A percentile compares a stretch with the other conserved stretches of the same genome.
Conservation (phyloP, 106 monocot genomes). For the Narthecium ossifragum region DNA sequence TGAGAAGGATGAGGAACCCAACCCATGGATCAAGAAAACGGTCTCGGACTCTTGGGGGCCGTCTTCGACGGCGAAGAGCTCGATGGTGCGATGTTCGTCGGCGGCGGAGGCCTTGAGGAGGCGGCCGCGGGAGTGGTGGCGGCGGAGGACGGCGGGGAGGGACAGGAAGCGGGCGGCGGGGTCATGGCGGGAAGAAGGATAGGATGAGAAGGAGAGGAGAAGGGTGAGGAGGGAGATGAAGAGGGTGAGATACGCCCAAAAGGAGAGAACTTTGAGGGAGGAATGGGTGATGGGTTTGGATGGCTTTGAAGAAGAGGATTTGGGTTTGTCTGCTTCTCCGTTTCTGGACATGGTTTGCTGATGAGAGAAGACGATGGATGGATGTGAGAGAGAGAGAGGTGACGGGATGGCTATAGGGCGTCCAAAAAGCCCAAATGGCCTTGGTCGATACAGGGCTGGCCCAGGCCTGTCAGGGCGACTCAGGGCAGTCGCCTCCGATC, state of each 20-base stretch:
- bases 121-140: constrained; percentile 42
- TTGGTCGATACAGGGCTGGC: too few relatives aligned
- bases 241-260: constrained; percentile 61
- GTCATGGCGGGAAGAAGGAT: constrained; percentile 4
- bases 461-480: too few relatives aligned
- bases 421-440: too few relatives aligned
- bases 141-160: constrained; percentile 46
- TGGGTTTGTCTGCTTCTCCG: too few relatives aligned
- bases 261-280: too few relatives aligned
- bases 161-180: constrained; percentile 38
- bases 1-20: constrained; percentile 70
- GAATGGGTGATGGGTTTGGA: too few relatives aligned
- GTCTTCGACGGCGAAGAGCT: constrained; percentile 47
- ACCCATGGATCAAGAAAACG: constrained; percentile 63
- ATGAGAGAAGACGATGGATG: too few relatives aligned
- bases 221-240: constrained; percentile 23
- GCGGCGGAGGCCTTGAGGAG: constrained; percentile 42
- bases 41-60: constrained; percentile 23
- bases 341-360: too few relatives aligned
- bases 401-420: too few relatives aligned
- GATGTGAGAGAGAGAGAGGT: too few relatives aligned
- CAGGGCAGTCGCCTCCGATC: too few relatives aligned
- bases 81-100: constrained; percentile 6
- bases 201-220: constrained; percentile 19
- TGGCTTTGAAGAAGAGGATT: too few relatives aligned